Evolutionary conservation across 305 asterid species (phyloP).

Genomic region (Fraxinus sp.): DNA sequence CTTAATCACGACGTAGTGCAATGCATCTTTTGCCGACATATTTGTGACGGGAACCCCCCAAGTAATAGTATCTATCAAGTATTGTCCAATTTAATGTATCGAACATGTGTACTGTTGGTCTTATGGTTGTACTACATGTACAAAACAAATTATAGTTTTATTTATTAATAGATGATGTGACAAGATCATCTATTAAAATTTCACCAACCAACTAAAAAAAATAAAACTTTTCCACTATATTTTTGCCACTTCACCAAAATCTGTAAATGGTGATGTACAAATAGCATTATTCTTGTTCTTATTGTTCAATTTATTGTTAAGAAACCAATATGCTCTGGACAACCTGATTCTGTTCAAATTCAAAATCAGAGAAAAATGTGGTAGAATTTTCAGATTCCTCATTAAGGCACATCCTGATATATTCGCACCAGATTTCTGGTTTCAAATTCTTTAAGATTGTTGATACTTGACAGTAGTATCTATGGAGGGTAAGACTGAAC

Average conservation of each 20-base stretch:
- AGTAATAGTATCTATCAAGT: no score
- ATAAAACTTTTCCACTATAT: no score
- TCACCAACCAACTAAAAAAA: no score
- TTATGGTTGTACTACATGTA: no score
- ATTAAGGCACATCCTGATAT: no score
- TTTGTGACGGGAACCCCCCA: background rate
- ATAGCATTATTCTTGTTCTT: no score
- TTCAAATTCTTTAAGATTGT: background rate
- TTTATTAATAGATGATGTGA: no score
- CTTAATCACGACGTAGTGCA: background rate
- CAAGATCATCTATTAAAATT: no score
- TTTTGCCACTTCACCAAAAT: no score
- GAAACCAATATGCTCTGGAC: background rate
- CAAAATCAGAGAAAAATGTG: background rate
- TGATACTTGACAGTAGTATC: background rate
- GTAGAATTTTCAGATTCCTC: background rate
- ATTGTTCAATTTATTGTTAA: background rate
- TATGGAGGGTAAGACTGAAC: background rate
- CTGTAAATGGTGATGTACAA: no score
- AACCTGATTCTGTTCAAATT: background rate
- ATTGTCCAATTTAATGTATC: background rate
- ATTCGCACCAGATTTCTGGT: background rate
- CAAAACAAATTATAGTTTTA: no score
- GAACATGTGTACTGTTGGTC: no score
- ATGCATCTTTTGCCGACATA: background rate